Evolutionary conservation across 2,329 filamentous ascomycete species (phyloP), one percentile per base, ranked within the genome.

Genomic region (Xylariomycetidae sp.): DNA sequence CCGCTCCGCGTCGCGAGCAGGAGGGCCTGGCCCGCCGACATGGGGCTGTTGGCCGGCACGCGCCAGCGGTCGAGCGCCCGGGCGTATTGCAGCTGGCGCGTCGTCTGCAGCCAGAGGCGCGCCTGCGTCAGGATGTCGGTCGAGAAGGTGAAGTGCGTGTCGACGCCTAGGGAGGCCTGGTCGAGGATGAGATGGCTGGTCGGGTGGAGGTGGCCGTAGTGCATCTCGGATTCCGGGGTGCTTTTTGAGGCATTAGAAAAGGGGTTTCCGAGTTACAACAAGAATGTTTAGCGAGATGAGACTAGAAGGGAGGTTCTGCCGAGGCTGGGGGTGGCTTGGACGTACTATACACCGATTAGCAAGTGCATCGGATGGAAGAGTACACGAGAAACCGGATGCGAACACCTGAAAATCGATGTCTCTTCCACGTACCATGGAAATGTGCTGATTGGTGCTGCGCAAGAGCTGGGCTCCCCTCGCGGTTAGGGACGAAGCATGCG

Each of bases 181-280:
- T 76, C 70, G 16, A 61, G 60, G 22, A 68, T 59, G 42, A 33
- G 65, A 56, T 19, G 54, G 58, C 26, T 54, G 42, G 2, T 60
- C 54, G 38, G 26, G 37, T 74, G 66, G 1, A 53, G 56, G 41
- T 73, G 69, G 15, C 72, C 71, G 49, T 67, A 75, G 46, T 74
- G 69, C 57, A 72, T 64, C 43, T 77, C 72, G 0, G 67, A 72
- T 41, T 77, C 73, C 2, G 71, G 67, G 0, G 73, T 77, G n/a
- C n/a, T n/a, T n/a, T n/a, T n/a, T n/a, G n/a, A n/a, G n/a, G n/a
- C n/a, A n/a, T n/a, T n/a, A n/a, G n/a, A n/a, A n/a, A n/a, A n/a
- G n/a, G n/a, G n/a, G n/a, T n/a, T n/a, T n/a, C n/a, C n/a, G n/a
- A n/a, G n/a, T n/a, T n/a, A n/a, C n/a, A n/a, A n/a, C n/a, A n/a